phyloP scores from a whole-genome alignment of 2,329 filamentous ascomycete species.

The Trichoderma sp. region DNA sequence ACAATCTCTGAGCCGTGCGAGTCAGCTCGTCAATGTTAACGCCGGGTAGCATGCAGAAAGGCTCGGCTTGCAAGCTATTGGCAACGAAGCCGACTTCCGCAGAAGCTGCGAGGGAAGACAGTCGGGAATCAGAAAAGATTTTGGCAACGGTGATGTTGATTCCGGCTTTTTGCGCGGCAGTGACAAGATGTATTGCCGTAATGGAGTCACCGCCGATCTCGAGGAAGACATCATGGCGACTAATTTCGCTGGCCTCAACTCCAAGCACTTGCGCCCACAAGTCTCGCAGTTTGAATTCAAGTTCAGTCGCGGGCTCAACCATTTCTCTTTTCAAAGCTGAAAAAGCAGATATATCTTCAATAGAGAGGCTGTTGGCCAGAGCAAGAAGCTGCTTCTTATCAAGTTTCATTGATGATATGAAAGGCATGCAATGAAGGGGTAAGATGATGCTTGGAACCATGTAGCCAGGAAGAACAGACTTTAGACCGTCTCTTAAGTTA shows the following conservation, averaged over 20 bases:
- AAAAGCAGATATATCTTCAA: slow-evolving; percentile 17
- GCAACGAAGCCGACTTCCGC: neutral
- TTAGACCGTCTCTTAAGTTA: neutral
- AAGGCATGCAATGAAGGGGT: slow-evolving; percentile 31
- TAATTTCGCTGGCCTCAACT: slow-evolving; percentile 36
- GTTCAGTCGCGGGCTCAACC: slow-evolving; percentile 29
- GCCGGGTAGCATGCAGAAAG: slow-evolving; percentile 3
- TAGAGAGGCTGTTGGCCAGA: slow-evolving; percentile 14
- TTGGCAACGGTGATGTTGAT: slow-evolving; percentile 19
- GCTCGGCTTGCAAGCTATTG: neutral
- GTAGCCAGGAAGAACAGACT: slow-evolving; percentile 28
- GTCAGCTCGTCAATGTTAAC: neutral
- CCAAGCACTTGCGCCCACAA: slow-evolving; percentile 41
- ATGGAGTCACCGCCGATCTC: slow-evolving; percentile 48
- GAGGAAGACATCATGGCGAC: slow-evolving; percentile 30
- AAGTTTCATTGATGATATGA: slow-evolving; percentile 30
- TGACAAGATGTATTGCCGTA: slow-evolving; percentile 48
- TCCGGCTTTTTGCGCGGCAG: slow-evolving; percentile 39
- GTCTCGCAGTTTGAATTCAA: slow-evolving; percentile 29
- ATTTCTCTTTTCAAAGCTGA: slow-evolving; percentile 2
- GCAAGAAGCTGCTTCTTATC: slow-evolving; percentile 24
- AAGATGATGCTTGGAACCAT: slow-evolving; percentile 33
- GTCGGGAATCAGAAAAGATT: slow-evolving; percentile 15
- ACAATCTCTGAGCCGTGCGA: neutral
- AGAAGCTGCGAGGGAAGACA: slow-evolving; percentile 13